Base-by-base conservation (phyloP, 2,329 filamentous ascomycete species). In the Beauveria asiatica region DNA sequence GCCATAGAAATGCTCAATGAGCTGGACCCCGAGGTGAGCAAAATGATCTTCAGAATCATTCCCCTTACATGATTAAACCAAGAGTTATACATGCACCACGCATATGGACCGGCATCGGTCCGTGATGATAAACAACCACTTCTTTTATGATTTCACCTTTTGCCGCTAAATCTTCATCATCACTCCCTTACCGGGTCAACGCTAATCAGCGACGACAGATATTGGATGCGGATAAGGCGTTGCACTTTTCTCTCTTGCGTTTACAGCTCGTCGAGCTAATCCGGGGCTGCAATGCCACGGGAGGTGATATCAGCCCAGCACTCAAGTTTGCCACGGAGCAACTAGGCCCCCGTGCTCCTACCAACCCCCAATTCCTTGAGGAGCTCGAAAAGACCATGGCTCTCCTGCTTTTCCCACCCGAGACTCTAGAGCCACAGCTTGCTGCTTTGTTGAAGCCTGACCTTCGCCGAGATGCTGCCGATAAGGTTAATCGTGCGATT, bases 31-130 rank as follows among this genome's bases (percentile, higher is more conserved):
- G 86, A 94, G 83, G 94, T 99, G 86, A 76, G 89, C 71, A 13
- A 30, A 9, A 30, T 48, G 21, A 30, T 11, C 17, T n/a, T 55
- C 57, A 2, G 5, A 41, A 17, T 17, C 21, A 53, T 44, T 63
- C 66, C 62, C 78, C 83, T 81, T 81, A 83, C 76, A 92, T 94
- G 94, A 99, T 99, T 96, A 96, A 80, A 90, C 81, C 70, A 73
- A 70, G 79, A 83, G 82, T 88, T 92, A 86, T 96, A 82, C 93
- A 99, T 99, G 94, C 94, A 99, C 94, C 94, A 99, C 94, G 92
- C 94, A 91, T 94, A 97, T 84, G 81, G 60, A 37, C 49, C 56
- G 56, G 51, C 82, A 85, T 86, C 80, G 80, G 84, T 86, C 84
- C 76, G 84, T 94, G 94, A 95, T 95, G 93, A 97, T 83, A 85